A percentile compares a stretch with the other conserved stretches of the same genome.
These are phyloP conservation scores for Plasmodium falciparum DNA, from an alignment of 169 alveolate species.

Conservation along the genomic window DNA sequence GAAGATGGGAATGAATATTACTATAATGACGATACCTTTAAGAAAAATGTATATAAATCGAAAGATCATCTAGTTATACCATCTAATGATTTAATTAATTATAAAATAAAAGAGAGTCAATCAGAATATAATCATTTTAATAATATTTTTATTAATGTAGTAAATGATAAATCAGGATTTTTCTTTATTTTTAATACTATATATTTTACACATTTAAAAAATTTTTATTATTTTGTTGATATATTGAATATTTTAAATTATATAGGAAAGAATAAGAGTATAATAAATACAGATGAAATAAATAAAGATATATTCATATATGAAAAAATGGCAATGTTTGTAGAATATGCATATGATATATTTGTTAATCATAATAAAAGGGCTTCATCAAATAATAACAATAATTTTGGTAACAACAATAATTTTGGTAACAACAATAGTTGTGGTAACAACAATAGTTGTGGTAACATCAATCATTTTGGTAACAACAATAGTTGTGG, in stretches of 20 bases:
- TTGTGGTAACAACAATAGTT: too few relatives aligned
- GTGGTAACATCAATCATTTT: too few relatives aligned
- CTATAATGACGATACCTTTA: background rate
- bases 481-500: too few relatives aligned
- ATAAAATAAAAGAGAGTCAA: constrained; percentile 35
- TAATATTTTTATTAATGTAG: constrained; percentile 21
- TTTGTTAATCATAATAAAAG: constrained; percentile 6
- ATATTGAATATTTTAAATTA: constrained; percentile 49
- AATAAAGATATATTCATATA: constrained; percentile 25
- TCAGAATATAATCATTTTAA: constrained; percentile 9
- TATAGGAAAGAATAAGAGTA: constrained; percentile 30
- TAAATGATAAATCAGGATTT: constrained; percentile 68
- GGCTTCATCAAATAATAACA: background rate
- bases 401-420: background rate
- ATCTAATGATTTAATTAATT: background rate
- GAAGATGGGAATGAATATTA: background rate
- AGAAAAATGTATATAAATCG: background rate
- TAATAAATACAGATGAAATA: background rate
- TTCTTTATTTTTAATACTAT: constrained; percentile 44
- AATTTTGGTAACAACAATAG: background rate
- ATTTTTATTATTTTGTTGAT: constrained; percentile 60
- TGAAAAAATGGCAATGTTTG: constrained; percentile 42
- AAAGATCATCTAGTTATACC: background rate
- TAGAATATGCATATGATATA: constrained; percentile 30
- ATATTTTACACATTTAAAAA: constrained; percentile 63